Percentiles rank a stretch among this genome's conserved stretches.
These are phyloP conservation scores for Gyromitra esculenta DNA, from an alignment of 2,329 filamentous ascomycete species.

Conservation along the genomic window DNA sequence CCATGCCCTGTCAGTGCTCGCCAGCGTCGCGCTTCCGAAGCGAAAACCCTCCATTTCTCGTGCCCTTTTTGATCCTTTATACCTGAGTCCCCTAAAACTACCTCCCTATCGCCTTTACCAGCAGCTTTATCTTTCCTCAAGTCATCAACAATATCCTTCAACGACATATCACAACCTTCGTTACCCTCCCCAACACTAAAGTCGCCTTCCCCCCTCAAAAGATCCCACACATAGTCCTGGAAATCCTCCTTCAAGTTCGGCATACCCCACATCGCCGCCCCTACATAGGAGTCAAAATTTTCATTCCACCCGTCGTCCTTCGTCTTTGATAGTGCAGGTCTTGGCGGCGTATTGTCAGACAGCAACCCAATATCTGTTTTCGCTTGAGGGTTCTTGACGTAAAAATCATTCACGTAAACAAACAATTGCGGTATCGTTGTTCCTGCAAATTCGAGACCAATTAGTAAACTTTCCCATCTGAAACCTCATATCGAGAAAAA, in stretches of 20 bases:
- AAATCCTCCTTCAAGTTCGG: conserved; percentile 55
- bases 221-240: conserved; percentile 55
- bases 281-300: conserved; percentile 25
- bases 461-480: conserved; percentile 19
- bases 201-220: conserved; percentile 52
- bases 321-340: conserved; percentile 18
- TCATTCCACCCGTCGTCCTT: conserved; percentile 19
- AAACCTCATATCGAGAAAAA: conserved; percentile 21
- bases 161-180: conserved; percentile 50
- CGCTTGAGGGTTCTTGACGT: conserved; percentile 48
- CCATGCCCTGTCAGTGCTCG: conserved; percentile 69
- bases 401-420: conserved; percentile 54
- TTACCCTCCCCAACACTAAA: conserved; percentile 53
- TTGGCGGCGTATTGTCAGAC: conserved; percentile 29
- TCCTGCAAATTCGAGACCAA: conserved; percentile 35
- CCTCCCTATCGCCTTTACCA: conserved; percentile 38
- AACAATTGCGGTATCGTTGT: conserved; percentile 53
- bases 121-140: conserved; percentile 40
- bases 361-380: conserved; percentile 42
- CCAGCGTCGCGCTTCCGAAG: conserved; percentile 69
- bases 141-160: conserved; percentile 54
- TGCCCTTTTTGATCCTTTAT: conserved; percentile 26
- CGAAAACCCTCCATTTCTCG: conserved; percentile 61
- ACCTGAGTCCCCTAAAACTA: conserved; percentile 7
- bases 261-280: conserved; percentile 47